Base-by-base conservation (phyloP, 495 filamentous ascomycete genomes). In the Hypoxylon trugodes region DNA sequence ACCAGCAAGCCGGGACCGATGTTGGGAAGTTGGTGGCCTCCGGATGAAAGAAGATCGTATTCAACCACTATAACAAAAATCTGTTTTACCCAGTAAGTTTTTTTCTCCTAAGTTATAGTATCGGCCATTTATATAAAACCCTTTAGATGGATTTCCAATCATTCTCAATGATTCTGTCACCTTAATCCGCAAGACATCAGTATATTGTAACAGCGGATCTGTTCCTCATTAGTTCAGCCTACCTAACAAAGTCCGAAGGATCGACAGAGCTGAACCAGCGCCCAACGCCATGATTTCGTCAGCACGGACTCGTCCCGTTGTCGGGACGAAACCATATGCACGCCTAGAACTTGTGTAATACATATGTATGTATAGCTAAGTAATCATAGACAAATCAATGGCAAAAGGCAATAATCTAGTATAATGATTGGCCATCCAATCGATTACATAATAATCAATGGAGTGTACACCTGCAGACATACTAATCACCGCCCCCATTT, bases 261-360 rank as follows among this genome's bases (percentile, higher is more conserved):
- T 66, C 63, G 45, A 37, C 63, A 26, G n/a, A 61, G 63, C 63
- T 61, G 63, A 61, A 42, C 50, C n/a, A 51, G 18, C 21, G 28
- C 8, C 4, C 40, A 32, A 46, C 41, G 49, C 48, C 26, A 56
- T 51, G 43, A 37, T 66, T 13, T 9, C 57, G 51, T 33, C 15
- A 66, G 56, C 56, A 46, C 41, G 22, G 15, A 37, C 15, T n/a
- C n/a, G 41, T 47, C 12, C 28, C 43, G 25, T 13, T 35, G 13
- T 46, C 18, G 32, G 24, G 16, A 18, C 60, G 25, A 40, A 47
- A 40, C 30, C 26, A 51, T 30, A 49, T 50, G 1, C 7, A 33
- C 13, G 10, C 10, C n/a, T n/a, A n/a, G n/a, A n/a, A n/a, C n/a
- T n/a, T n/a, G n/a, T n/a, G n/a, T n/a, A n/a, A n/a, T n/a, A n/a